phyloP scores from a whole-genome alignment of 768 basidiomycete species.

The Lactifluus pinguis region DNA sequence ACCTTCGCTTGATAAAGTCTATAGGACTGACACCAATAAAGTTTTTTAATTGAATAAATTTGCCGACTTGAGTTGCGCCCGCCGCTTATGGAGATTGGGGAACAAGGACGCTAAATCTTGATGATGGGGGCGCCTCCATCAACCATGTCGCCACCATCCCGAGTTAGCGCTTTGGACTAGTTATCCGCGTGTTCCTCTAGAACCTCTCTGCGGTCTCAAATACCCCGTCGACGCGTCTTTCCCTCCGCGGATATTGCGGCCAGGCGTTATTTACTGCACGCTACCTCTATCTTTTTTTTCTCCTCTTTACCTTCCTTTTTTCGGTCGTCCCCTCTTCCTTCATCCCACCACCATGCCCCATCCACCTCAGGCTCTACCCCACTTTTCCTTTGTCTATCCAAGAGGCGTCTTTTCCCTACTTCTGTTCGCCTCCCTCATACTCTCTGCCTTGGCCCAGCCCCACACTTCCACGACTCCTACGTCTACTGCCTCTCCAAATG shows the following conservation, averaged over 20 bases:
- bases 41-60: not conserved
- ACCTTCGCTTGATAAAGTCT: conserved; percentile 4
- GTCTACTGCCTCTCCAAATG: conserved; percentile 22
- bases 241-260: not conserved
- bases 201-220: conserved; percentile 1
- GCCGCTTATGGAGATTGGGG: not conserved
- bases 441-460: conserved; percentile 17
- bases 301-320: not conserved
- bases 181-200: not conserved
- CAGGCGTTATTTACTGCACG: not conserved
- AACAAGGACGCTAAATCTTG: not conserved
- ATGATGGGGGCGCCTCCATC: not conserved
- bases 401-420: conserved; percentile 16
- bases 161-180: not conserved
- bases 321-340: conserved; percentile 10
- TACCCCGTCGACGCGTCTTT: conserved; percentile 8
- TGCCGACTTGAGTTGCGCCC: not conserved
- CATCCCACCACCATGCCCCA: conserved; percentile 12
- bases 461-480: conserved; percentile 3
- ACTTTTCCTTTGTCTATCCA: conserved; percentile 20
- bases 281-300: not conserved
- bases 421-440: conserved; percentile 22
- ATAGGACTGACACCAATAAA: not conserved
- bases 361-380: conserved; percentile 28
- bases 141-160: not conserved